phyloP scores from a whole-genome alignment of 2,329 filamentous ascomycete species.

The Paecilomyces fulvus region DNA sequence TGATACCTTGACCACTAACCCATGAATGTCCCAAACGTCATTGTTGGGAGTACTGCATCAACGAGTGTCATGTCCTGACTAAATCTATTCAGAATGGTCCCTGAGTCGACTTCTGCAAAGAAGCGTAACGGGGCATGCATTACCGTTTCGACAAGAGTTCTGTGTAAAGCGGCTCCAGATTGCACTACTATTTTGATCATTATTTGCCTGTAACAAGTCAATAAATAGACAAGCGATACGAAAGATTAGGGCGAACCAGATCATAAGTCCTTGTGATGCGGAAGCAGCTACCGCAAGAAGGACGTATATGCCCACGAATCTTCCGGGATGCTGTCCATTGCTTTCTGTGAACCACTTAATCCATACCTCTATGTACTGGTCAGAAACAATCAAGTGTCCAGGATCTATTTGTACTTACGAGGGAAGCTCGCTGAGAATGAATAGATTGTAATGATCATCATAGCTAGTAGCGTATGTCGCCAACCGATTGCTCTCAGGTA shows the following conservation, averaged over 20 bases:
- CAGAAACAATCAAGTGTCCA: not conserved
- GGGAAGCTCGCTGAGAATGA: constrained; percentile 3
- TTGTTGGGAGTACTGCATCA: not conserved
- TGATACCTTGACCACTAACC: not conserved
- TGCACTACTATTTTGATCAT: constrained; percentile 1
- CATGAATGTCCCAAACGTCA: not conserved
- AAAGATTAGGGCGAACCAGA: constrained; percentile 3
- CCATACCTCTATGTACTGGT: constrained; percentile 4
- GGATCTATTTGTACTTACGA: not conserved
- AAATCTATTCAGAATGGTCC: constrained; percentile 2
- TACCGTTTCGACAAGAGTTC: not conserved
- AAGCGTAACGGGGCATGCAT: constrained; percentile 4
- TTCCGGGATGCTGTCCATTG: not conserved
- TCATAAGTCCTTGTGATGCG: not conserved
- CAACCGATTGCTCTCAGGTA: constrained; percentile 5
- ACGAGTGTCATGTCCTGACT: constrained; percentile 1
- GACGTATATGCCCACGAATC: not conserved
- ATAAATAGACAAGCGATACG: not conserved
- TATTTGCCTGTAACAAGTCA: not conserved
- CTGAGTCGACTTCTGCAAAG: constrained; percentile 4
- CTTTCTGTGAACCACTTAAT: constrained; percentile 3
- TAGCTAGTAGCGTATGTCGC: not conserved
- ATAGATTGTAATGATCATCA: constrained; percentile 1
- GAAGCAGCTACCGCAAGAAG: not conserved
- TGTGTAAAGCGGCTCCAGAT: not conserved